A percentile compares a stretch with the other conserved stretches of the same genome.
These are phyloP conservation scores for Cucurbita ficifolia DNA, from an alignment of 306 rosid species.

Conservation along the genomic window DNA sequence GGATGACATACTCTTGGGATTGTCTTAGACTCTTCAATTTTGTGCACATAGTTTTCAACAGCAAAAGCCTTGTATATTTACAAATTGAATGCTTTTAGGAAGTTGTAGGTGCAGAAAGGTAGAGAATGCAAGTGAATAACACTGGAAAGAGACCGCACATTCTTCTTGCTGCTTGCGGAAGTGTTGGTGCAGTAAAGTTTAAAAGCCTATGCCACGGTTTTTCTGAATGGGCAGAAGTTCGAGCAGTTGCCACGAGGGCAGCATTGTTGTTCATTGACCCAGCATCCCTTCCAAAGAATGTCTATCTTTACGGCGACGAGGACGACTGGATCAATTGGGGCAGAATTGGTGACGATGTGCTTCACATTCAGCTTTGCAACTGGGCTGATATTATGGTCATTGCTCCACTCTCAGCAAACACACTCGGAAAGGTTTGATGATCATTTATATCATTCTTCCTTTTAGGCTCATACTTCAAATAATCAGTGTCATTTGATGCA, in stretches of 20 bases:
- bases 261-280: conserved; percentile 40
- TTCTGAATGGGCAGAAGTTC: conserved; percentile 65
- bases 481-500: not conserved
- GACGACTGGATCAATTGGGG: conserved; percentile 56
- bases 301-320: conserved; percentile 28
- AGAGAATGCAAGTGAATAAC: conserved; percentile 13
- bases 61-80: not conserved
- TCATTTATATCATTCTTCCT: not conserved
- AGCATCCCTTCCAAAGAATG: conserved; percentile 26
- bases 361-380: conserved; percentile 56
- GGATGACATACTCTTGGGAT: not conserved
- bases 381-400: conserved; percentile 90
- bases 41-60: not conserved
- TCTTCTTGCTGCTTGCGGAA: conserved; percentile 69
- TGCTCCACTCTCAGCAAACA: conserved; percentile 81
- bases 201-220: conserved; percentile 32
- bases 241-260: conserved; percentile 42
- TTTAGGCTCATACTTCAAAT: not conserved
- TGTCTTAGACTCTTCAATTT: not conserved
- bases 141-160: conserved; percentile 47
- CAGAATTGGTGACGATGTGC: conserved; percentile 43
- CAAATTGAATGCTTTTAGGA: conserved; percentile 1
- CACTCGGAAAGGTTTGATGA: conserved; percentile 66
- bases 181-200: conserved; percentile 55
- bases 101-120: conserved; percentile 14